Evolutionary conservation across 108 stramenopile species (phyloP).

Genomic region (Nitzschia putrida): DNA sequence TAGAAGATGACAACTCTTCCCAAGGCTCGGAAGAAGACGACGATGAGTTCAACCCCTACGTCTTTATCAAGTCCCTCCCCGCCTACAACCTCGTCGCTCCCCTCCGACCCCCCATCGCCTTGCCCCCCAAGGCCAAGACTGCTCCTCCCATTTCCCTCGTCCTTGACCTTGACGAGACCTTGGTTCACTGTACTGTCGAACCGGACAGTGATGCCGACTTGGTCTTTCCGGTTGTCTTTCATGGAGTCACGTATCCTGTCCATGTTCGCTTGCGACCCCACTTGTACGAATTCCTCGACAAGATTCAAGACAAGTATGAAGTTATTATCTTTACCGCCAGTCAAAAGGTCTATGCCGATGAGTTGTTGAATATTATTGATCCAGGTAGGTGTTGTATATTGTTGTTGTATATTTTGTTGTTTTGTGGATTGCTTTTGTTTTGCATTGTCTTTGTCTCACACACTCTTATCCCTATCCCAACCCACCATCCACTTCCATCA

Average conservation of each 20-base stretch:
- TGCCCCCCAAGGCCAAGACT: constrained; percentile 55
- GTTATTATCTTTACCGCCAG: constrained; percentile 96
- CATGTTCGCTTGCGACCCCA: constrained; percentile 89
- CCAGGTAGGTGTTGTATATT: constrained; percentile 61
- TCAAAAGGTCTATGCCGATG: constrained; percentile 94
- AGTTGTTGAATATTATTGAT: constrained; percentile 92
- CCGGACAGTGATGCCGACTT: constrained; percentile 86
- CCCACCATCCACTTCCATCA: background rate
- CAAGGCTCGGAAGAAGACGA: constrained; percentile 61
- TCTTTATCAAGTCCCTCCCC: constrained; percentile 92
- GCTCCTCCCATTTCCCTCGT: constrained; percentile 75
- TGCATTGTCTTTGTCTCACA: background rate
- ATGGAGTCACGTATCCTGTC: constrained; percentile 83
- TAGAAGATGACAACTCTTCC: constrained; percentile 31
- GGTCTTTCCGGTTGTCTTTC: constrained; percentile 90
- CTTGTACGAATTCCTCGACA: constrained; percentile 78
- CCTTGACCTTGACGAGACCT: constrained; percentile 96
- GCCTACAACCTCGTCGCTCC: constrained; percentile 57
- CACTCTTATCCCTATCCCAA: constrained; percentile 6
- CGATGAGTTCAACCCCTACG: constrained; percentile 96
- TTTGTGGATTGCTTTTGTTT: background rate
- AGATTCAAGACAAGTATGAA: constrained; percentile 83
- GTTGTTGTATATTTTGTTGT: background rate
- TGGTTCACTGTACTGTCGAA: constrained; percentile 96
- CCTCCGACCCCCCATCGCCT: constrained; percentile 46